Base-by-base conservation (phyloP, 2,329 filamentous ascomycete genomes). In the Metarhizium album region DNA sequence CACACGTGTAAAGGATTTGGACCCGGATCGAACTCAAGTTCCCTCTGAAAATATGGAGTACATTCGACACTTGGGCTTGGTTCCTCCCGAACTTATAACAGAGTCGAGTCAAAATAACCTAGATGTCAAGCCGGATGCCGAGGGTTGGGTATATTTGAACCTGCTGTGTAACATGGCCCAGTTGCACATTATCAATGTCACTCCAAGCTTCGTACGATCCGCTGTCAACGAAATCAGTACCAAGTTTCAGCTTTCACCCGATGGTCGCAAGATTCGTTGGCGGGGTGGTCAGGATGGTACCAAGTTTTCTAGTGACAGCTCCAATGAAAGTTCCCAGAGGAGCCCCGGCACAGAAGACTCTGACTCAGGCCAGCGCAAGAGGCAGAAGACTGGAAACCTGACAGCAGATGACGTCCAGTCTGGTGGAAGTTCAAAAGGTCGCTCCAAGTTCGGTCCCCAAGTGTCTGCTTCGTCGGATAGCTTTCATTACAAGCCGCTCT, bases 141-240 rank as follows among this genome's bases (percentile, higher is more conserved):
- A 89, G 24, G 86, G 86, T 4, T 93, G 87, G 87, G 81, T 91
- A 0, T 91, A 90, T 58, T 69, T 93, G 6, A 93, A 93, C 58
- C 69, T 94, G 1, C 73, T 94, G 1, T 83, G 84, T 62, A 90
- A 85, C 60, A 78, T 94, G 72, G 88, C 89, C 0, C 88, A 94
- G 66, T 70, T 94, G 18, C 88, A 94, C 59, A 91, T 90, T 0
- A 76, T 93, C 57, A 90, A 89, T 52, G 87, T 94, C 1, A 90
- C 88, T 0, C 76, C 83, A 0, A 81, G 84, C 27, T 91, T 91
- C 59, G 82, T 93, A 38, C 82, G 86, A 52, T 78, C 79, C 35
- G 86, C 89, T 0, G 74, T 94, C 1, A 70, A 73, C 0, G 80
- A 86, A 47, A 78, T 82, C 56, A 91, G 87, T 59, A 76, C 78